Conservation (phyloP, 208 protist species). For the Porcisia deanei region DNA sequence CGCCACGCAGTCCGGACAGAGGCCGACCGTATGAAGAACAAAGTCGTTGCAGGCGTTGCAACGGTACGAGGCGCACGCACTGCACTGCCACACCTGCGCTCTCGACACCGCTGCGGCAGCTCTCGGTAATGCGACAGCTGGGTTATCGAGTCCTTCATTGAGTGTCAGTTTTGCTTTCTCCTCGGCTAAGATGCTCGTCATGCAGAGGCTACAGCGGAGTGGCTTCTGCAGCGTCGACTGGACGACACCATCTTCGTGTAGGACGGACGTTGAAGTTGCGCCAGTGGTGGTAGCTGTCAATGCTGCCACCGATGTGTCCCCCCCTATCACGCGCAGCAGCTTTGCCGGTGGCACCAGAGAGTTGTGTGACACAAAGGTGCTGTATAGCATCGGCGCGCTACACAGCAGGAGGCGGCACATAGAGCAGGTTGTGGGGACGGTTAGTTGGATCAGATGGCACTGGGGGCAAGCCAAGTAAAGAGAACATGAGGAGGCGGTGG, state of each 20-base stretch:
- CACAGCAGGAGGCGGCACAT: constrained; percentile 79
- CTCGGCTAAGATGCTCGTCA: constrained; percentile 3
- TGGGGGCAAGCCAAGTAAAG: constrained; percentile 72
- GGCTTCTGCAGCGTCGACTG: constrained; percentile 1
- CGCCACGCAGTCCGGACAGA: constrained; percentile 73
- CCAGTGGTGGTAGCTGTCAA: neutral
- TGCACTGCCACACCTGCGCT: constrained; percentile 38
- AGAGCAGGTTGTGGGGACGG: constrained; percentile 73
- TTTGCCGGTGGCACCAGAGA: constrained; percentile 45
- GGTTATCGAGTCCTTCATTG: neutral
- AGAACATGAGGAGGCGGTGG: neutral
- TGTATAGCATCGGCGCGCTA: constrained; percentile 66
- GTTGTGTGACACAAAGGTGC: constrained; percentile 65
- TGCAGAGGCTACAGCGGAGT: constrained; percentile 19
- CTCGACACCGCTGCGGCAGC: neutral
- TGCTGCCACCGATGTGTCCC: neutral
- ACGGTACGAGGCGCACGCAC: constrained; percentile 41
- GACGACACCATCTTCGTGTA: neutral
- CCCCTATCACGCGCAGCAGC: constrained; percentile 10
- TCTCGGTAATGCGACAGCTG: neutral
- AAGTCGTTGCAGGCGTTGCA: constrained; percentile 61
- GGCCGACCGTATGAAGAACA: constrained; percentile 46
- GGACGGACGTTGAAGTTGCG: neutral
- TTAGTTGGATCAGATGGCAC: constrained; percentile 71
- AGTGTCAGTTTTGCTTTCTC: neutral